Base-by-base conservation (phyloP, 306 rosid species). In the Oemleria cerasiformis region DNA sequence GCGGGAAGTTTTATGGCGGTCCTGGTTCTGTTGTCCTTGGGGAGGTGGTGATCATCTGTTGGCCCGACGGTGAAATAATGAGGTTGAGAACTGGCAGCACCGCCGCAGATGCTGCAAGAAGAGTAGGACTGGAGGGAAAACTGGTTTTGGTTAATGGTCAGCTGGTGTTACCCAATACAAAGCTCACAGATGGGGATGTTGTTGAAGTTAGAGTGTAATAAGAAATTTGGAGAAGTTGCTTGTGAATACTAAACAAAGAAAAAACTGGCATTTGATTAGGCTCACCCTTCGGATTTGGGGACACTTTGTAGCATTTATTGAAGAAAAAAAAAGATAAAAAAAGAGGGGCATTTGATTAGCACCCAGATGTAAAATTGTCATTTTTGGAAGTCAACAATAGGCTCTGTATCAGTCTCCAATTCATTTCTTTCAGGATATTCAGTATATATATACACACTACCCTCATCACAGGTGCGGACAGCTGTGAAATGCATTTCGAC, bases 101-200 rank as follows among this genome's bases (percentile, higher is more conserved):
- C 4, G 97, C 96, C n/a, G 86, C 96, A 41, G 98, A 88, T 83
- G 97, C 98, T 44, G 98, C 98, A 59, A 87, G 84, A 63, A 88
- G 96, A 72, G 90, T 76, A n/a, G 98, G 98, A 75, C 79, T 80
- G 50, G 98, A 87, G 17, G 98, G 97, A 68, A 91, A 78, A 82
- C 79, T 90, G 79, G 96, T 91, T 72, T 82, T 88, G 82, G 86
- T 93, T 43, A 88, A 93, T 73, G 97, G 97, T 62, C 94, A 88
- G 54, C 81, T 82, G 39, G 94, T 86, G 42, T 79, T 88, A 69
- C 98, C 97, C 60, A 72, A 77, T 77, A 93, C 98, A 14, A 80
- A 86, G 80, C 92, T 93, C 79, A 87, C 79, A 83, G 97, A 93
- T 75, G 98, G 98, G 13, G 98, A 91, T 67, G 94, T 93, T n/a